A percentile compares a stretch with the other conserved stretches of the same genome.
phyloP scores from a whole-genome alignment of 2,329 filamentous ascomycete genomes.

The Alternaria panax region DNA sequence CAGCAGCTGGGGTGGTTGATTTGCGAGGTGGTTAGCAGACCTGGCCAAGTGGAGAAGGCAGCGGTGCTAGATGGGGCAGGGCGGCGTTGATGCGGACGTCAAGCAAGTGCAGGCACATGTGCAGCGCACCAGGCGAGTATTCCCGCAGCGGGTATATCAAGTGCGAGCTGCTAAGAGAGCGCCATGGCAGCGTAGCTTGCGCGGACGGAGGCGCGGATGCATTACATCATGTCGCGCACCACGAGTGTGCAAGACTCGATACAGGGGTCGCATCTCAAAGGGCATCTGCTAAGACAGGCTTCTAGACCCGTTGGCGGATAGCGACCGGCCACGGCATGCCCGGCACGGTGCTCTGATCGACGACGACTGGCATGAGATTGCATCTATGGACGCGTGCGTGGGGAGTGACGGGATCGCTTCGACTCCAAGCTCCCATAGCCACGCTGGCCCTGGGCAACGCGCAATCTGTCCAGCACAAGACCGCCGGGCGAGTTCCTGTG shows the following conservation, averaged over 20 bases:
- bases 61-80: not conserved
- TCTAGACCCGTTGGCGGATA: slow-evolving; percentile 28
- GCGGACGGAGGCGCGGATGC: slow-evolving; percentile 26
- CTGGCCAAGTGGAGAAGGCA: not conserved
- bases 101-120: slow-evolving; percentile 5
- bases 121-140: slow-evolving; percentile 16
- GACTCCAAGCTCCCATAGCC: slow-evolving; percentile 1
- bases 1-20: slow-evolving; percentile 10
- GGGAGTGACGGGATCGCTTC: slow-evolving; percentile 3
- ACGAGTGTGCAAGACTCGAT: slow-evolving; percentile 20
- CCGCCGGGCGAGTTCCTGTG: not conserved
- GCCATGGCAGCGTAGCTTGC: slow-evolving; percentile 2
- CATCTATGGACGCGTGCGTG: slow-evolving; percentile 5
- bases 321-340: slow-evolving; percentile 36
- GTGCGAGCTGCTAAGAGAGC: slow-evolving; percentile 1
- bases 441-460: slow-evolving; percentile 6
- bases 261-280: slow-evolving; percentile 25
- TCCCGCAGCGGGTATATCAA: slow-evolving; percentile 8
- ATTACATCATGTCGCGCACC: slow-evolving; percentile 39
- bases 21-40: not conserved
- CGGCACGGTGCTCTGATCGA: slow-evolving; percentile 33
- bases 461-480: not conserved
- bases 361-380: slow-evolving; percentile 13
- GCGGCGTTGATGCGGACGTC: slow-evolving; percentile 3
- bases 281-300: slow-evolving; percentile 24